phyloP scores from a whole-genome alignment of 192 early-diverging fungal genomes.

The Haplosporangium gracile region DNA sequence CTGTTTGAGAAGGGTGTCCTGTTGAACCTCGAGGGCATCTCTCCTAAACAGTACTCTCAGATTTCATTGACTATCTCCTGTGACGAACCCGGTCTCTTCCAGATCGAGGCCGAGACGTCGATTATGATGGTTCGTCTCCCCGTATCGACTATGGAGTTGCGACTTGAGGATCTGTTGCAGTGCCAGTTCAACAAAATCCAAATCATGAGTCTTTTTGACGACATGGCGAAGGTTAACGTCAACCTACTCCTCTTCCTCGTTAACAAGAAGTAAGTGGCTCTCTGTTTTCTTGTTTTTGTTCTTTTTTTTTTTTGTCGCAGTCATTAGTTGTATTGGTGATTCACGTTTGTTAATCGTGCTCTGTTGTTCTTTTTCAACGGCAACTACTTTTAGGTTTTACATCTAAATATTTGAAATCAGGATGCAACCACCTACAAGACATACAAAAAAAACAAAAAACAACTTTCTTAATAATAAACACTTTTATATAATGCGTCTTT shows the following conservation, averaged over 20 bases:
- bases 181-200: conserved; percentile 94
- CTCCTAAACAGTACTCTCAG: conserved; percentile 88
- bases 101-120: conserved; percentile 88
- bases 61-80: conserved; percentile 94
- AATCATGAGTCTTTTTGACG: conserved; percentile 93
- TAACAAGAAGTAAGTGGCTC: conserved; percentile 90
- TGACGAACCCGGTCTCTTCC: conserved; percentile 91
- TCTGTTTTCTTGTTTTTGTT: background rate
- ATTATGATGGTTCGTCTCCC: conserved; percentile 78
- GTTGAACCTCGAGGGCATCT: conserved; percentile 84
- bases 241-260: conserved; percentile 96
- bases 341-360: background rate
- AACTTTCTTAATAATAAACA: background rate
- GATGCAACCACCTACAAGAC: too few species aligned
- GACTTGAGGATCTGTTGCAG: conserved; percentile 94
- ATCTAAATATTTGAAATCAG: background rate
- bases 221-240: conserved; percentile 93
- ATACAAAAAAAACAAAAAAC: background rate
- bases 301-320: background rate
- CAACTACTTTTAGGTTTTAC: conserved; percentile 16
- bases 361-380: background rate
- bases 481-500: background rate
- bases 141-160: conserved; percentile 81
- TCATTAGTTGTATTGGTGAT: too few species aligned
- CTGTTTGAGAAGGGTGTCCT: conserved; percentile 95